Evolutionary conservation across 225 moss, liverwort and hornwort species (phyloP).

Genomic region (Physcomitrellopsis africana): DNA sequence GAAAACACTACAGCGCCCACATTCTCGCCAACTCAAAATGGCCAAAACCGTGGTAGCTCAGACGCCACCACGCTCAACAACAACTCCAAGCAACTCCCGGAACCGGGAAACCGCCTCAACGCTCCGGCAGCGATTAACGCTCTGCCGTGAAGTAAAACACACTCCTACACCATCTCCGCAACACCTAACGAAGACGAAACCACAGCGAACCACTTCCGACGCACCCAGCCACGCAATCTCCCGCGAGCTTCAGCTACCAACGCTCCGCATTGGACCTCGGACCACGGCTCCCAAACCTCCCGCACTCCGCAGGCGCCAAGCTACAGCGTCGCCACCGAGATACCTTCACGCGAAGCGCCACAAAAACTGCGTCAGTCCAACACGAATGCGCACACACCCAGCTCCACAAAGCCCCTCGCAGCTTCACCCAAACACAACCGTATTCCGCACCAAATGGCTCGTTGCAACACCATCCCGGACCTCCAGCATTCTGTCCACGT

Average conservation of each 20-base stretch:
- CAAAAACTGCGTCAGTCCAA: background rate
- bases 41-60: background rate
- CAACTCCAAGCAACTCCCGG: background rate
- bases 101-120: background rate
- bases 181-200: background rate
- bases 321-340: background rate
- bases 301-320: background rate
- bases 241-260: constrained; percentile 9
- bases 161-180: background rate
- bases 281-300: background rate
- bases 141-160: background rate
- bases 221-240: constrained; percentile 3
- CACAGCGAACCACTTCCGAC: background rate
- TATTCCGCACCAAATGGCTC: constrained; percentile 30
- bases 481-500: background rate
- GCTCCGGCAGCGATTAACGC: background rate
- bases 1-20: background rate
- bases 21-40: constrained; percentile 9
- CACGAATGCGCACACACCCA: constrained; percentile 8
- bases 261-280: constrained; percentile 31
- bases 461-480: constrained; percentile 28
- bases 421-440: constrained; percentile 14
- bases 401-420: constrained; percentile 13
- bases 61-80: background rate
- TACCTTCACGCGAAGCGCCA: background rate